Base-by-base conservation (phyloP, 2,329 filamentous ascomycete species). In the Hypoxylon rubiginosum region DNA sequence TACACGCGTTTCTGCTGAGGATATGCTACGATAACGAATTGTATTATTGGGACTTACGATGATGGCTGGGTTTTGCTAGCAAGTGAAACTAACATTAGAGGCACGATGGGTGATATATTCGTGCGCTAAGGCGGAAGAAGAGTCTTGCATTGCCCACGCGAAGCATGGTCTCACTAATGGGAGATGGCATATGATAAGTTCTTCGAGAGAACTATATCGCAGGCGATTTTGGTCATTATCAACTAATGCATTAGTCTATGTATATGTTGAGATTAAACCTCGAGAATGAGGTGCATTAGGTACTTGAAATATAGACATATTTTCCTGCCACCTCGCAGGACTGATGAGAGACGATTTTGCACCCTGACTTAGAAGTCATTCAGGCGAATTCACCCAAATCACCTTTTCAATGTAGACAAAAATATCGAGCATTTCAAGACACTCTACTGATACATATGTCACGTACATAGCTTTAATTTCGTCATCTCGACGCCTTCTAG, bases 1-100 rank as follows among this genome's bases (percentile, higher is more conserved):
- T 3, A 3, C 11, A 15, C 34, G 11, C 34, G 34, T 39, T 39
- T 17, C 36, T 7, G 4, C 3, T n/a, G n/a, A 8, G 39, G n/a
- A 6, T 8, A 43, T 26, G 39, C 34, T 30, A 68, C 51, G 62
- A 68, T 68, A 58, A 68, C 58, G 58, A n/a, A 66, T 39, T 58
- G 24, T 58, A 52, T 34, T 58, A 56, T 28, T 32, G 19, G 34
- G 21, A 39, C 52, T 41, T 46, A 28, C 45, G 39, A 10, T 5
- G n/a, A 19, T 43, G 7, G n/a, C 6, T 43, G 2, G n/a, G n/a
- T 10, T 19, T 43, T 43, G n/a, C 39, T 43, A 19, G 39, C 10
- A 43, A 19, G 11, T 2, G 36, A 17, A 15, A 41, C 2, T 19
- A 41, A 19, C n/a, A 28, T 10, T 32, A 32, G 24, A 52, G 17